phyloP scores from a whole-genome alignment of 176 grass and related monocot species.

The Calamus simplicifolius region DNA sequence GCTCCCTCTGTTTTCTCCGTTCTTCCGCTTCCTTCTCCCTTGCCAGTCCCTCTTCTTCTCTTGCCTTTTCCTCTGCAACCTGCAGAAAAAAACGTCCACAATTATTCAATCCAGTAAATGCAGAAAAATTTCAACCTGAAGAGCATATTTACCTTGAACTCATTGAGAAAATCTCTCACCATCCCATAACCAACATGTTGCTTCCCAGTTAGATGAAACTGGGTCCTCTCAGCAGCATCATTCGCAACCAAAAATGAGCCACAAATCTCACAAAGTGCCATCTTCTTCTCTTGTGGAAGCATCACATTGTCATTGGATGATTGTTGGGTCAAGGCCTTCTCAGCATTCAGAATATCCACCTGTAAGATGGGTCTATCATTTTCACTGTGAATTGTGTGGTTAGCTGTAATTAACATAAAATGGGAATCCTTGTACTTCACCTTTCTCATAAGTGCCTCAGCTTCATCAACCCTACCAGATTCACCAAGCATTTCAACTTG shows the following conservation, averaged over 20 bases:
- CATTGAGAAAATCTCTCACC: constrained; percentile 75
- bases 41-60: constrained; percentile 65
- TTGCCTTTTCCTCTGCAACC: constrained; percentile 47
- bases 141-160: constrained; percentile 59
- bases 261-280: constrained; percentile 86
- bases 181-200: constrained; percentile 92
- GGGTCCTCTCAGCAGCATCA: constrained; percentile 82
- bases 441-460: constrained; percentile 88
- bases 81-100: constrained; percentile 21
- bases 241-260: constrained; percentile 88
- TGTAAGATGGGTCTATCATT: constrained; percentile 23
- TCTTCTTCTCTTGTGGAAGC: constrained; percentile 85
- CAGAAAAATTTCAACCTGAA: not conserved
- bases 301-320: constrained; percentile 49
- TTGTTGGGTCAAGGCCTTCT: constrained; percentile 70
- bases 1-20: constrained; percentile 41
- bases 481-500: constrained; percentile 89
- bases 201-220: constrained; percentile 84
- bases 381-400: constrained; percentile 1
- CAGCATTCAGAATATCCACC: constrained; percentile 69
- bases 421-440: constrained; percentile 19
- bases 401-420: not conserved
- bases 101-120: constrained; percentile 18
- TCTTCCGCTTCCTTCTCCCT: constrained; percentile 65
- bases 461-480: constrained; percentile 87